phyloP scores from a whole-genome alignment of 495 filamentous ascomycete genomes.

The Penicillium riverlandense region DNA sequence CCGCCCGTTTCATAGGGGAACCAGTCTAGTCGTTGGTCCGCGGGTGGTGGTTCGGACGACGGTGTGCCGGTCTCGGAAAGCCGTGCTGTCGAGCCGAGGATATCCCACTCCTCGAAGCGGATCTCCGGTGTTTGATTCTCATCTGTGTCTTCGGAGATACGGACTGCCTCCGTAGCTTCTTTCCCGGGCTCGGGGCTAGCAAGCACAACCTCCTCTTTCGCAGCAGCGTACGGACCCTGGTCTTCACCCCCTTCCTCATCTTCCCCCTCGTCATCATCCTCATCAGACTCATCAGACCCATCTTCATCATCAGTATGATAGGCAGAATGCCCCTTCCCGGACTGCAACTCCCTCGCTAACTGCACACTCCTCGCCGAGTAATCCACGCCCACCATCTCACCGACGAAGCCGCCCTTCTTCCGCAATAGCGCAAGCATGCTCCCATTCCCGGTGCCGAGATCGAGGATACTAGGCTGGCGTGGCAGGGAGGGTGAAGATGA shows the following conservation, averaged over 20 bases:
- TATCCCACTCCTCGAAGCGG: constrained; percentile 70
- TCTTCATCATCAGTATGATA: constrained; percentile 30
- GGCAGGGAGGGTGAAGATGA: neutral
- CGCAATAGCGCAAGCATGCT: constrained; percentile 72
- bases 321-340: constrained; percentile 29
- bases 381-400: constrained; percentile 76
- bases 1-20: constrained; percentile 32
- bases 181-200: too few relatives aligned
- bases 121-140: constrained; percentile 20
- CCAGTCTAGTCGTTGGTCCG: constrained; percentile 19
- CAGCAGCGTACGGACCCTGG: neutral
- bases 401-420: constrained; percentile 49
- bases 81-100: constrained; percentile 45
- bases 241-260: constrained; percentile 3
- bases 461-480: constrained; percentile 47
- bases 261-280: constrained; percentile 18
- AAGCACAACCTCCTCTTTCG: too few relatives aligned
- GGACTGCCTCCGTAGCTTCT: too few relatives aligned
- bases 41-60: neutral
- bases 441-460: constrained; percentile 88
- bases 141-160: too few relatives aligned
- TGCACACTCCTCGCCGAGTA: constrained; percentile 68
- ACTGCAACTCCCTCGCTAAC: constrained; percentile 53
- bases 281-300: constrained; percentile 33
- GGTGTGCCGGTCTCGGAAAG: constrained; percentile 17